phyloP scores from a whole-genome alignment of 352 stramenopile genomes.

The Phytopythium kandeliae region DNA sequence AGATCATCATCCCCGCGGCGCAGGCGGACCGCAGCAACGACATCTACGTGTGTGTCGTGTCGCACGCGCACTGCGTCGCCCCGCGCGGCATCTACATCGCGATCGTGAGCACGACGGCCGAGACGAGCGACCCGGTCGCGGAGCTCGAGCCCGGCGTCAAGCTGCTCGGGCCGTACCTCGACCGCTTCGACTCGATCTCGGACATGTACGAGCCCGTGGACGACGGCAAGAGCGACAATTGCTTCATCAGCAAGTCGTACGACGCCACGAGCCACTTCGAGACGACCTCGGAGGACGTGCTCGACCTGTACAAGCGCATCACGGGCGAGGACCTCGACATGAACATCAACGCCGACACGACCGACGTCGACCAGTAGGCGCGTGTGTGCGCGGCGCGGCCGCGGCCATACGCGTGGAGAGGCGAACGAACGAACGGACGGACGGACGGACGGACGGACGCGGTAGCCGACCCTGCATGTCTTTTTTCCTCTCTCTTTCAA shows the following conservation, averaged over 20 bases:
- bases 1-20: slow-evolving; percentile 99
- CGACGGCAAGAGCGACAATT: slow-evolving; percentile 92
- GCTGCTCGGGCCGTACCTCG: slow-evolving; percentile 94
- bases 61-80: slow-evolving; percentile 92
- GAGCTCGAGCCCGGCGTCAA: slow-evolving; percentile 95
- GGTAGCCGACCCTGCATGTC: not conserved
- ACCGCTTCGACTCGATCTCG: slow-evolving; percentile 95
- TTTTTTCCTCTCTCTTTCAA: not conserved
- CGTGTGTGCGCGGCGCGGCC: no score
- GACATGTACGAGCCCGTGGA: slow-evolving; percentile 93
- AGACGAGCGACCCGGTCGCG: slow-evolving; percentile 93
- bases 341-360: slow-evolving; percentile 96
- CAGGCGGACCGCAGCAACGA: slow-evolving; percentile 95
- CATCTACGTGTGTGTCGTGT: slow-evolving; percentile 98
- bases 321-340: slow-evolving; percentile 98
- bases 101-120: slow-evolving; percentile 97
- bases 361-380: slow-evolving; percentile 91
- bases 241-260: slow-evolving; percentile 96
- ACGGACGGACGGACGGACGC: no score
- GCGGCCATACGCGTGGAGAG: no score
- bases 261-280: slow-evolving; percentile 96
- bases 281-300: slow-evolving; percentile 94
- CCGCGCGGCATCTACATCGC: slow-evolving; percentile 97
- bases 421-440: no score
- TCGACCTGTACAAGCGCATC: slow-evolving; percentile 97